Evolutionary conservation across 495 filamentous ascomycete species (phyloP).

Genomic region (Bacidia gigantensis): DNA sequence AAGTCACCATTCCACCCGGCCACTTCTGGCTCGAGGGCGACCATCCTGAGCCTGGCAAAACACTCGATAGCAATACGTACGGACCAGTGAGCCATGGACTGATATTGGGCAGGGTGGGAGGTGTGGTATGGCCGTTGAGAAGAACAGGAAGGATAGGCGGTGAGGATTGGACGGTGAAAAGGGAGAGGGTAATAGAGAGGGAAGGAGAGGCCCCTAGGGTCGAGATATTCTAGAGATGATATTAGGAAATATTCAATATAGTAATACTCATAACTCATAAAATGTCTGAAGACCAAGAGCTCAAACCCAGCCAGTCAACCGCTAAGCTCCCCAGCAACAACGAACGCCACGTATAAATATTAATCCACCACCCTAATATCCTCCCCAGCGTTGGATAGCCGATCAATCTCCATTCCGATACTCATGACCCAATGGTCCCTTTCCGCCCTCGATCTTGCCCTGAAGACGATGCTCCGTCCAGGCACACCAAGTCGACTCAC

Average conservation of each 20-base stretch:
- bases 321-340: too few relatives aligned
- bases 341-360: not conserved
- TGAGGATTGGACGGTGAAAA: constrained; percentile 26
- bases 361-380: constrained; percentile 45
- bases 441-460: constrained; percentile 54
- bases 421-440: constrained; percentile 65
- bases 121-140: constrained; percentile 46
- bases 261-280: too few relatives aligned
- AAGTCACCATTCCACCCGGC: constrained; percentile 48
- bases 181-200: not conserved
- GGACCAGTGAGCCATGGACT: constrained; percentile 51
- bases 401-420: constrained; percentile 60
- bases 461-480: constrained; percentile 58
- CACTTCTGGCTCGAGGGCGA: constrained; percentile 77
- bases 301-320: not conserved
- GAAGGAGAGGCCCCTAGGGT: not conserved
- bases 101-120: constrained; percentile 48
- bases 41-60: constrained; percentile 36
- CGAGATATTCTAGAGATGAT: not conserved
- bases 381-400: constrained; percentile 37
- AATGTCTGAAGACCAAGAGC: too few relatives aligned
- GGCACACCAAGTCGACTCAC: constrained; percentile 46
- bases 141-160: constrained; percentile 34
- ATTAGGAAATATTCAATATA: not conserved
- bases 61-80: constrained; percentile 62